These are phyloP conservation scores for Pseudogymnoascus sp. DNA, from an alignment of 2,329 filamentous ascomycete genomes.

Conservation along the genomic window DNA sequence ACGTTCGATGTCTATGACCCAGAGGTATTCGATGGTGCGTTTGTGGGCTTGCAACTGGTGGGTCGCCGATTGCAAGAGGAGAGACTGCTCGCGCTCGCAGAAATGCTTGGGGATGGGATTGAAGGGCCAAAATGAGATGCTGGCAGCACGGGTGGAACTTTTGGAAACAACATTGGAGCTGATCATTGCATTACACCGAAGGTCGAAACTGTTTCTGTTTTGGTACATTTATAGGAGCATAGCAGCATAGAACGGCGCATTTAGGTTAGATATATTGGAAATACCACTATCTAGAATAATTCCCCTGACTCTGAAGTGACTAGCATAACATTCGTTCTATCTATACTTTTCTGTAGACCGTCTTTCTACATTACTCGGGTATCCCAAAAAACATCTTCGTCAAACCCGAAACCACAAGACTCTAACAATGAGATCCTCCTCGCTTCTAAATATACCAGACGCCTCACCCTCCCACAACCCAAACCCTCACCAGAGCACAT, in stretches of 20 bases:
- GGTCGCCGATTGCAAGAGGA: conserved; percentile 16
- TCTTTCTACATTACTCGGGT: conserved; percentile 1
- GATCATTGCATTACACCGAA: neutral
- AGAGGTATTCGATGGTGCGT: conserved; percentile 22
- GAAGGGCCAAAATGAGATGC: neutral
- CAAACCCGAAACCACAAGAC: neutral
- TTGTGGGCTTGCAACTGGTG: conserved; percentile 11
- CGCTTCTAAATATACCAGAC: conserved; percentile 1
- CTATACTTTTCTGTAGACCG: neutral
- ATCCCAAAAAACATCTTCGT: neutral
- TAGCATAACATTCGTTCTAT: neutral
- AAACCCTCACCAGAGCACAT: neutral
- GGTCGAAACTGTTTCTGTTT: neutral
- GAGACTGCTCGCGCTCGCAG: neutral
- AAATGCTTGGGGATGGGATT: neutral
- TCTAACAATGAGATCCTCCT: neutral
- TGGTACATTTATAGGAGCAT: neutral
- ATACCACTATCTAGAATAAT: neutral
- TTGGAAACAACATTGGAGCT: neutral
- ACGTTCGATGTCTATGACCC: conserved; percentile 22
- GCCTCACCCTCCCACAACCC: neutral
- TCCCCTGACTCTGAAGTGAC: neutral
- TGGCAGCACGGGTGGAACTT: neutral
- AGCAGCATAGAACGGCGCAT: neutral
- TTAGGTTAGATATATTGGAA: neutral